phyloP scores from a whole-genome alignment of 192 early-diverging fungal genomes.

The Geranomyces variabilis region DNA sequence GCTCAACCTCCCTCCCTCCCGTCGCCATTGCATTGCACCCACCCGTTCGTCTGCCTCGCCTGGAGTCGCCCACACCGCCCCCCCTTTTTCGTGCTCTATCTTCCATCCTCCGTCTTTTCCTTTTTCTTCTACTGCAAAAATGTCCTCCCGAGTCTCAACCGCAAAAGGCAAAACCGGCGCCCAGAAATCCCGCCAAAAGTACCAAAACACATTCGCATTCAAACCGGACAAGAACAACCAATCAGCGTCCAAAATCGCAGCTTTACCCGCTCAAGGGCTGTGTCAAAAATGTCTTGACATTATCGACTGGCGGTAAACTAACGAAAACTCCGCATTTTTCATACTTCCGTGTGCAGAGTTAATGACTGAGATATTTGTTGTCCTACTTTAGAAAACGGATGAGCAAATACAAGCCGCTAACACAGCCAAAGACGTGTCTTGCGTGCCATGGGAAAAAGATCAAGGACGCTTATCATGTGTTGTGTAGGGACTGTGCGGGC shows the following conservation, averaged over 20 bases:
- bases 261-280: constrained; percentile 79
- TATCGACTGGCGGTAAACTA: constrained; percentile 52
- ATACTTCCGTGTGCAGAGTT: no score
- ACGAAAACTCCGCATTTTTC: no score
- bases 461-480: constrained; percentile 92
- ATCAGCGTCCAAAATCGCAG: constrained; percentile 73
- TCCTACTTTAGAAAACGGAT: constrained; percentile 79
- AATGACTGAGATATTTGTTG: no score
- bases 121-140: no score
- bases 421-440: constrained; percentile 83
- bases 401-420: constrained; percentile 97
- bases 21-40: no score
- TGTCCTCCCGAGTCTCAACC: constrained; percentile 40
- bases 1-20: no score
- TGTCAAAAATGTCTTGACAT: constrained; percentile 52
- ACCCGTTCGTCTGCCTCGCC: no score
- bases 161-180: constrained; percentile 60
- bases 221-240: constrained; percentile 85
- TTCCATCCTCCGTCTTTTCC: no score
- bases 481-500: constrained; percentile 84
- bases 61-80: no score
- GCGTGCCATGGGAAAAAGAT: constrained; percentile 80
- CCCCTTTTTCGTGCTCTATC: no score
- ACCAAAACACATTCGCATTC: constrained; percentile 89
- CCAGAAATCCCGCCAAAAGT: constrained; percentile 80